Conservation (phyloP, 1,139 yeast species). For the Debaryomyces subglobosus region DNA sequence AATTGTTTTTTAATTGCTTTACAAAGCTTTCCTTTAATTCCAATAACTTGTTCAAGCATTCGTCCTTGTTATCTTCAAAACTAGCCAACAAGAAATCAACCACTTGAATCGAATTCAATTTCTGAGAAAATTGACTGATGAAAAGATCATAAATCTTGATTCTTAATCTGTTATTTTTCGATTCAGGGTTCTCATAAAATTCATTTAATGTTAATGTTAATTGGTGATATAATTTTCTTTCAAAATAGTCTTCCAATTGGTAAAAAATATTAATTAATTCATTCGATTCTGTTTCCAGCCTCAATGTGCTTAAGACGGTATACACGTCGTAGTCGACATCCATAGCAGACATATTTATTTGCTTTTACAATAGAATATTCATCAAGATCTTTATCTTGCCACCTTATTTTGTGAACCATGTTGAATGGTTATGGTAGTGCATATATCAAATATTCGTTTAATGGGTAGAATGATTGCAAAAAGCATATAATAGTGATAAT, state of each 20-base stretch:
- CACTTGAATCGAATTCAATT: constrained; percentile 76
- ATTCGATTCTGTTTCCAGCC: constrained; percentile 69
- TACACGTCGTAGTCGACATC: constrained; percentile 52
- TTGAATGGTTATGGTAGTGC: constrained; percentile 1
- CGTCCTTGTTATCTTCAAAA: constrained; percentile 45
- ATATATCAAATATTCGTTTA: constrained; percentile 1
- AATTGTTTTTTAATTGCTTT: constrained; percentile 29
- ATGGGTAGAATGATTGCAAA: constrained; percentile 3
- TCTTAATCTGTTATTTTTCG: constrained; percentile 55
- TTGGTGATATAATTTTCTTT: constrained; percentile 79
- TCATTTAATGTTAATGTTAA: constrained; percentile 69
- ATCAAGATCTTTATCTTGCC: constrained; percentile 4
- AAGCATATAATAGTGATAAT: background rate
- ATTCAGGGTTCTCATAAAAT: constrained; percentile 55
- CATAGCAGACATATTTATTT: constrained; percentile 27
- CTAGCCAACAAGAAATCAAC: constrained; percentile 71
- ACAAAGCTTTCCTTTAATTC: constrained; percentile 54
- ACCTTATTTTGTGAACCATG: constrained; percentile 6
- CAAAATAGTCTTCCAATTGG: constrained; percentile 84
- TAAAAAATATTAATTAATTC: constrained; percentile 65
- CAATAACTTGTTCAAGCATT: constrained; percentile 58
- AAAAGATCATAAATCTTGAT: constrained; percentile 73
- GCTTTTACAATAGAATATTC: background rate
- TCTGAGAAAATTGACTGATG: constrained; percentile 64
- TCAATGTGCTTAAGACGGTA: constrained; percentile 68